Percentiles rank a stretch among this genome's conserved stretches.
phyloP scores from a whole-genome alignment of 2,329 filamentous ascomycete genomes.

The Dactylonectria macrodidyma region DNA sequence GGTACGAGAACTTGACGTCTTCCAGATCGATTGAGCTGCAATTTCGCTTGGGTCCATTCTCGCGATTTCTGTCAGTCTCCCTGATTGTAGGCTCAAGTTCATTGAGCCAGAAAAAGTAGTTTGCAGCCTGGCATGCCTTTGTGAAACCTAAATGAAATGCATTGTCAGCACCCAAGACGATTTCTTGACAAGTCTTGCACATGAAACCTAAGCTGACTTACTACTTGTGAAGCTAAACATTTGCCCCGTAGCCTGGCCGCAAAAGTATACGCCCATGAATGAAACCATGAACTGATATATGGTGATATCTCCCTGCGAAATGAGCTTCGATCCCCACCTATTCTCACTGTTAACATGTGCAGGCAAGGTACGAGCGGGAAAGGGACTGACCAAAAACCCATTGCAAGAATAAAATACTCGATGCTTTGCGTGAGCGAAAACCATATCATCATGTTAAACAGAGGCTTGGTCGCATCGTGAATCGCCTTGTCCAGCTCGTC shows the following conservation, averaged over 20 bases:
- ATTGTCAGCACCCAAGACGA: not conserved
- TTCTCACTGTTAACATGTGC: not conserved
- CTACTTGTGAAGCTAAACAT: slow-evolving; percentile 63
- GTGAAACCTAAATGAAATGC: slow-evolving; percentile 56
- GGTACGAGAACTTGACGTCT: slow-evolving; percentile 57
- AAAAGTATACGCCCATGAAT: slow-evolving; percentile 64
- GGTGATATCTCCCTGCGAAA: slow-evolving; percentile 60
- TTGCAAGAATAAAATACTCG: slow-evolving; percentile 53
- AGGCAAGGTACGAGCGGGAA: not conserved
- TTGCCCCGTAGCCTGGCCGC: slow-evolving; percentile 54
- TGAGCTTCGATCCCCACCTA: slow-evolving; percentile 53
- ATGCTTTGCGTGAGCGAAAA: slow-evolving; percentile 54
- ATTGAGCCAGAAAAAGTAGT: slow-evolving; percentile 63
- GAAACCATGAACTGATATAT: slow-evolving; percentile 66
- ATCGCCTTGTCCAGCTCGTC: slow-evolving; percentile 48
- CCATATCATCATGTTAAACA: slow-evolving; percentile 51
- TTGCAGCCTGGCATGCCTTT: slow-evolving; percentile 62
- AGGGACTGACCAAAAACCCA: slow-evolving; percentile 54
- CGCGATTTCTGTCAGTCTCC: slow-evolving; percentile 19
- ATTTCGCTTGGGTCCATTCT: slow-evolving; percentile 34
- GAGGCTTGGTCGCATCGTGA: slow-evolving; percentile 36
- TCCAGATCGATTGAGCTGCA: slow-evolving; percentile 59
- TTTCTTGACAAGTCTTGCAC: not conserved
- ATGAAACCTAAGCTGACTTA: slow-evolving; percentile 21
- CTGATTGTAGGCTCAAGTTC: slow-evolving; percentile 24